Evolutionary conservation across 345 rosid genomes (phyloP).

Genomic region (Gossypium longicalyx): DNA sequence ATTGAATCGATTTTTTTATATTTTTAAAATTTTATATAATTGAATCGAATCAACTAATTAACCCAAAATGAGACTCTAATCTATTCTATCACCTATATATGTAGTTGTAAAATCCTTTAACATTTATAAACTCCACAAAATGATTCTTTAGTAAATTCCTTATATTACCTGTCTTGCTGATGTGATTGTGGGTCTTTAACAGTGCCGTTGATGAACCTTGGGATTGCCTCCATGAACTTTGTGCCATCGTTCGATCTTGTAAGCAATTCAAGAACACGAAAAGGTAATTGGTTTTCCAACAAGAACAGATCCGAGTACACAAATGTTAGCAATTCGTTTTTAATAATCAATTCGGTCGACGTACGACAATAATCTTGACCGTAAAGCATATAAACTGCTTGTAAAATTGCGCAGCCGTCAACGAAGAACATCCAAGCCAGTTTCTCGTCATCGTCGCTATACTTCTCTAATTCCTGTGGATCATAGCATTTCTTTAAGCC

Average conservation of each 20-base stretch:
- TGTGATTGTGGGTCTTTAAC: not conserved
- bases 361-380: rapidly evolving
- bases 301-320: constrained; percentile 21
- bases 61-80: no score
- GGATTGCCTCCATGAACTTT: not conserved
- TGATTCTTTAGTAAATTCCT: no score
- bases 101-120: no score
- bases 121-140: no score
- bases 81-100: rapidly evolving
- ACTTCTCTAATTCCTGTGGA: not conserved
- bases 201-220: not conserved
- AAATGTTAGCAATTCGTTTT: not conserved
- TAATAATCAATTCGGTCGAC: not conserved
- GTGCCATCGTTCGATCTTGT: not conserved
- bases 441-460: not conserved
- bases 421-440: constrained; percentile 24
- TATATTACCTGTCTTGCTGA: not conserved
- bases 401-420: constrained; percentile 23
- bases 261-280: constrained; percentile 9
- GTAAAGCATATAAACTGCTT: not conserved
- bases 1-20: no score
- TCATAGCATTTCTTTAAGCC: constrained; percentile 10
- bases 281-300: constrained; percentile 34
- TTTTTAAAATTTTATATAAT: no score
- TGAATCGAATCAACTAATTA: no score